Evolutionary conservation across 2,329 filamentous ascomycete genomes (phyloP).

Genomic region (Monosporascus sp.): DNA sequence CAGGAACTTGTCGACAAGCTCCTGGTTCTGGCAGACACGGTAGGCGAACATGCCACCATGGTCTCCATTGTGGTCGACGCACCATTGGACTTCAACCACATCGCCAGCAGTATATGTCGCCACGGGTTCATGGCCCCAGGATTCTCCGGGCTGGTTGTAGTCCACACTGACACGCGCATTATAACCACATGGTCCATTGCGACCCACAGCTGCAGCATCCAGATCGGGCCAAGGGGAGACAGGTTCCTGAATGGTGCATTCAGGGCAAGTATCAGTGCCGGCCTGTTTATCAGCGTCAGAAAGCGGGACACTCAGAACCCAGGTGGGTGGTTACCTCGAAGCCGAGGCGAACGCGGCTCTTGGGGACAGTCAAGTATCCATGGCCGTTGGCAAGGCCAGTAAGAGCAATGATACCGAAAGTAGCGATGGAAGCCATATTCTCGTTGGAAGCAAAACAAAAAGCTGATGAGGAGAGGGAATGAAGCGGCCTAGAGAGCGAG

Average conservation of each 20-base stretch:
- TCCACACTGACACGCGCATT: slow-evolving; percentile 47
- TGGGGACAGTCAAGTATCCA: slow-evolving; percentile 38
- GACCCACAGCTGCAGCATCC: slow-evolving; percentile 36
- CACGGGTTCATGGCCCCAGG: slow-evolving; percentile 39
- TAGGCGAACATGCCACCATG: slow-evolving; percentile 53
- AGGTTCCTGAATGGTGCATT: slow-evolving; percentile 50
- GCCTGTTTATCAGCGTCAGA: slow-evolving; percentile 25
- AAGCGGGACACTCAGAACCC: slow-evolving; percentile 1
- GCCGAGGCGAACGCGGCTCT: slow-evolving; percentile 39
- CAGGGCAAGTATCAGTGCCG: slow-evolving; percentile 44
- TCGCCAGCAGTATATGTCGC: slow-evolving; percentile 40
- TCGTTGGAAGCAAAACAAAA: neutral
- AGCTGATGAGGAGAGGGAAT: neutral
- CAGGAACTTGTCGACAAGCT: slow-evolving; percentile 44
- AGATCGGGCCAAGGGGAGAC: slow-evolving; percentile 45
- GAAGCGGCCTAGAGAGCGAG: neutral
- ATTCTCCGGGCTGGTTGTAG: slow-evolving; percentile 40
- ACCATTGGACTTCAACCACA: slow-evolving; percentile 46
- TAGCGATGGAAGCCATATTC: neutral
- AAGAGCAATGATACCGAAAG: slow-evolving; percentile 3
- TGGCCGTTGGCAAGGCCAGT: slow-evolving; percentile 29
- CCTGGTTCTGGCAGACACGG: slow-evolving; percentile 47
- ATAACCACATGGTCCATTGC: slow-evolving; percentile 47
- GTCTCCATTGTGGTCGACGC: slow-evolving; percentile 50
- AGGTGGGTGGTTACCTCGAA: slow-evolving; percentile 27